Conservation (phyloP, 768 basidiomycete genomes). For the Rubroboletus satanas region DNA sequence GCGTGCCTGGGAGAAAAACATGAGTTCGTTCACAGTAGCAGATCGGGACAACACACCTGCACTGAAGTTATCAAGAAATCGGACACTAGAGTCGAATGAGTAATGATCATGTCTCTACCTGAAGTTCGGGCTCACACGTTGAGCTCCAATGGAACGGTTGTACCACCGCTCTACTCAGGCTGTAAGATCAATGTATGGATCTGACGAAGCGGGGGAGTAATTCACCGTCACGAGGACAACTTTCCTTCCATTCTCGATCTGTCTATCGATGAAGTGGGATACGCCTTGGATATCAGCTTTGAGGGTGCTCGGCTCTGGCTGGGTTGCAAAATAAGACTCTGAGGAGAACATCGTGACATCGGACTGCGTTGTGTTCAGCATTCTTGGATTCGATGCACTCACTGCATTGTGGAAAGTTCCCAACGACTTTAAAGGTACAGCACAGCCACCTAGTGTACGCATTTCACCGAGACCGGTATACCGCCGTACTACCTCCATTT, state of each 20-base stretch:
- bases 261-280: conserved; percentile 64
- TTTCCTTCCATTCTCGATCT: conserved; percentile 58
- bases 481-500: too few species aligned
- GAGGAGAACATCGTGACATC: conserved; percentile 59
- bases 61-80: conserved; percentile 98
- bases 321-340: conserved; percentile 86
- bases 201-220: conserved; percentile 7
- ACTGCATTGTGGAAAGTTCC: too few species aligned
- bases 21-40: not conserved
- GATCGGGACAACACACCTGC: conserved; percentile 56
- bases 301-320: conserved; percentile 71
- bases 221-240: conserved; percentile 94
- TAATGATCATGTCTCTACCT: conserved; percentile 7
- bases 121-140: conserved; percentile 77
- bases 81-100: conserved; percentile 59
- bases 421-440: not conserved
- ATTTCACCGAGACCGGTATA: not conserved
- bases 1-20: conserved; percentile 60
- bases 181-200: conserved; percentile 12
- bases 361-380: conserved; percentile 16
- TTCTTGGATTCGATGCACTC: conserved; percentile 1
- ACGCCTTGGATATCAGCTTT: conserved; percentile 63
- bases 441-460: conserved; percentile 13
- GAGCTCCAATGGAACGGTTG: conserved; percentile 95
- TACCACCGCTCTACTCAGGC: conserved; percentile 82